Percentiles rank a stretch among this genome's conserved stretches.
These are phyloP conservation scores for Boletus semigastroideus DNA, from an alignment of 1,284 basidiomycete species.

Conservation along the genomic window DNA sequence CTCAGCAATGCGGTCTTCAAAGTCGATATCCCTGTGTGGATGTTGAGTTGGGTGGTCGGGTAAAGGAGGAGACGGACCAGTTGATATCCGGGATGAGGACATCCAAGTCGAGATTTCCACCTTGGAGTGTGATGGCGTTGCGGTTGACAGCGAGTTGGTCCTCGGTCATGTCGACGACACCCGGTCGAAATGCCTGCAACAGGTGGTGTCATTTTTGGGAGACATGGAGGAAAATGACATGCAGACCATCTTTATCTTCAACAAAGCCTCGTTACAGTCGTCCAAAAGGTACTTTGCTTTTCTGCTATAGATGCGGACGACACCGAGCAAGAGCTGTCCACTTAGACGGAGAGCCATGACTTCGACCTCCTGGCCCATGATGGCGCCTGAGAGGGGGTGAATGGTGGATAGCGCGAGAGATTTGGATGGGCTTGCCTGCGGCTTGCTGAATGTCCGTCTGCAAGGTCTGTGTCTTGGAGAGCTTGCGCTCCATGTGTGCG, in stretches of 20 bases:
- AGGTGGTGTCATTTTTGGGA: slow-evolving; percentile 4
- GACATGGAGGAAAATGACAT: neutral
- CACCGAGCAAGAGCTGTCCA: slow-evolving; percentile 93
- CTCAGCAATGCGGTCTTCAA: slow-evolving; percentile 65
- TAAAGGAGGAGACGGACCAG: slow-evolving; percentile 48
- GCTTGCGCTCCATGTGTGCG: slow-evolving; percentile 97
- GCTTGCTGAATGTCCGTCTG: slow-evolving; percentile 94
- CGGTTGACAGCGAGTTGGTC: slow-evolving; percentile 87
- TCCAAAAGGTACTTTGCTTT: slow-evolving; percentile 98
- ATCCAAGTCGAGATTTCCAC: slow-evolving; percentile 72
- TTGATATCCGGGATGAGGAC: slow-evolving; percentile 80
- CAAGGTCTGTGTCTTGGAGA: slow-evolving; percentile 92
- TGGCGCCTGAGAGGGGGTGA: slow-evolving; percentile 60
- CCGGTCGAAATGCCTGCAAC: slow-evolving; percentile 86
- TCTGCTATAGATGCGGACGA: slow-evolving; percentile 95
- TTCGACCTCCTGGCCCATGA: slow-evolving; percentile 86
- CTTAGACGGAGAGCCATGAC: slow-evolving; percentile 92
- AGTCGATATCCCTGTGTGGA: slow-evolving; percentile 67
- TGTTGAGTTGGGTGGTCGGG: neutral
- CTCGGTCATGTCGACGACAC: slow-evolving; percentile 91
- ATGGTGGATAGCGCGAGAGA: neutral
- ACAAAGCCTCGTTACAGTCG: slow-evolving; percentile 94
- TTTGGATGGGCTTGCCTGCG: slow-evolving; percentile 60
- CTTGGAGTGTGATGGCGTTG: slow-evolving; percentile 84
- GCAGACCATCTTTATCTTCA: slow-evolving; percentile 91